Percentiles rank a stretch among this genome's conserved stretches.
These are phyloP conservation scores for Hyaloscypha variabilis DNA, from an alignment of 495 filamentous ascomycete species.

Conservation along the genomic window DNA sequence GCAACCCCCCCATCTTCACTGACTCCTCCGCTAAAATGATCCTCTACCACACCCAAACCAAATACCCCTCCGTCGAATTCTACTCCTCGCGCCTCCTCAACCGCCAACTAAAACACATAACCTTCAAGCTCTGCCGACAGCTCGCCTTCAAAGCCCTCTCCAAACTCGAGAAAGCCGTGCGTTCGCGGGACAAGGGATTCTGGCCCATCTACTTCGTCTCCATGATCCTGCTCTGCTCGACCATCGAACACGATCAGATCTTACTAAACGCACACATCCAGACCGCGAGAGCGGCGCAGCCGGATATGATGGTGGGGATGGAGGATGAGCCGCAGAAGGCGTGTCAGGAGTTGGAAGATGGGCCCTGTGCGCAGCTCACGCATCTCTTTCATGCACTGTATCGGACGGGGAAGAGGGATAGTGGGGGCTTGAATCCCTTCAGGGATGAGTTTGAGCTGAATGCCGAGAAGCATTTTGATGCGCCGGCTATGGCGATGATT, in stretches of 20 bases:
- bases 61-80: background rate
- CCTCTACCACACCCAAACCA: background rate
- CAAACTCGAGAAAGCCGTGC: slow-evolving; percentile 15
- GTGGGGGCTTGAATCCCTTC: slow-evolving; percentile 24
- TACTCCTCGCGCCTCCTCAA: slow-evolving; percentile 23
- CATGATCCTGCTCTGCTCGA: slow-evolving; percentile 12
- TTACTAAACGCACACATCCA: slow-evolving; percentile 1
- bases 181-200: background rate
- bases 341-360: slow-evolving; percentile 3
- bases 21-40: slow-evolving; percentile 8
- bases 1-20: slow-evolving; percentile 12
- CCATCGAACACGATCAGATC: slow-evolving; percentile 15
- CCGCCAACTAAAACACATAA: slow-evolving; percentile 19
- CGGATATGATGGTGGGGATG: background rate
- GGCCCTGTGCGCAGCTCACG: slow-evolving; percentile 13
- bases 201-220: slow-evolving; percentile 22
- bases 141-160: background rate
- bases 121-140: slow-evolving; percentile 2
- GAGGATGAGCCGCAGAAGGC: slow-evolving; percentile 1
- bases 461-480: slow-evolving; percentile 9
- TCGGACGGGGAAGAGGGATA: slow-evolving; percentile 19
- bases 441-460: background rate
- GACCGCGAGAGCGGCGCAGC: background rate
- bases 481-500: slow-evolving; percentile 8
- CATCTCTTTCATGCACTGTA: slow-evolving; percentile 24